Evolutionary conservation across 768 basidiomycete genomes (phyloP).

Genomic region (Exsudoporus frostii): DNA sequence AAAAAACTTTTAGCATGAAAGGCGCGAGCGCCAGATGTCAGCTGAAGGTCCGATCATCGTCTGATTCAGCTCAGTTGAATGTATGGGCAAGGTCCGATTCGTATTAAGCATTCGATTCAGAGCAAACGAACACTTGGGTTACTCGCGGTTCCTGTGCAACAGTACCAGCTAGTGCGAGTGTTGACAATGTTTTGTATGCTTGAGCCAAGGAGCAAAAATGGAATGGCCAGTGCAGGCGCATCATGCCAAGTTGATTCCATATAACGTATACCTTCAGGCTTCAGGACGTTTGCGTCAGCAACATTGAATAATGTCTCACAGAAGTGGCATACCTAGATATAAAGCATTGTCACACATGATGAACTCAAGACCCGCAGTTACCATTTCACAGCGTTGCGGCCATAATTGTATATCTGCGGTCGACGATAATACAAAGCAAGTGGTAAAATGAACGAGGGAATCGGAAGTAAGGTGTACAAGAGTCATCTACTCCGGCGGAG

Average conservation of each 20-base stretch:
- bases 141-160: neutral
- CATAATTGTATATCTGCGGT: constrained; percentile 2
- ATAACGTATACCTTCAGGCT: neutral
- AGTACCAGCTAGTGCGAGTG: too few relatives aligned
- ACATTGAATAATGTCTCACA: neutral
- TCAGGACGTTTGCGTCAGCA: neutral
- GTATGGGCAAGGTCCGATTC: neutral
- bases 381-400: neutral
- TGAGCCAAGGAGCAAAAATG: neutral
- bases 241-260: neutral
- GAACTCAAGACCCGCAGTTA: neutral
- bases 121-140: neutral
- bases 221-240: too few relatives aligned
- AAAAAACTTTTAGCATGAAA: neutral
- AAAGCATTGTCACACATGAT: neutral
- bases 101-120: neutral
- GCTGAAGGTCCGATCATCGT: neutral
- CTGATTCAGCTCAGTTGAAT: neutral
- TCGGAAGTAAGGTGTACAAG: neutral
- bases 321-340: neutral
- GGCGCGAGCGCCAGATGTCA: neutral
- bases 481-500: constrained; percentile 12
- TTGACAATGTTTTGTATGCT: neutral
- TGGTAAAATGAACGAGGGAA: neutral
- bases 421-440: constrained; percentile 4